Evolutionary conservation across 768 basidiomycete genomes (phyloP), one percentile per base, ranked within the genome.

Genomic region (Trametes meyenii): DNA sequence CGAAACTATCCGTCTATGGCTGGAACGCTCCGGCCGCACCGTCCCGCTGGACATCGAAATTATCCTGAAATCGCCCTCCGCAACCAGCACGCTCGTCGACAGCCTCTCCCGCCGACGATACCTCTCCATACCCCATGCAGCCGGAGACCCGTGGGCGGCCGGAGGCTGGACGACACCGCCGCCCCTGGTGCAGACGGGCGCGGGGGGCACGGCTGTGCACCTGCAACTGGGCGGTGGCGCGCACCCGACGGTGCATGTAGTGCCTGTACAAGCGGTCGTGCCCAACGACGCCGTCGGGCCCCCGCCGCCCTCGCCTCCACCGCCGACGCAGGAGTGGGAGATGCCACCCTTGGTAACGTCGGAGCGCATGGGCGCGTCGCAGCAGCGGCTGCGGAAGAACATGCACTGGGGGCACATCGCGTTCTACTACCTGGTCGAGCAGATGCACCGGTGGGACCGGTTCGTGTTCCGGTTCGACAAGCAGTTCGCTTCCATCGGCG

Each of bases 41-140:
- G 84, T 86, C 6, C 87, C 90, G 6, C 80, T 93, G 10, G 91
- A 92, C 70, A 89, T 93, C 61, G 89, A 92, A 70, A 90, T 93
- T 49, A 87, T 85, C 71, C 76, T 93, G 40, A 86, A 85, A 44
- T 61, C 62, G 8, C 46, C 62, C 33, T 46, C 59, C 14, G 29
- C 40, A 4, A 57, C 50, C 52, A 16, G 51, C 50, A 54, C 12
- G 51, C 51, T 23, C 62, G 50, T 29, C 60, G 66, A 58, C 52
- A 23, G 58, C 57, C 36, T 58, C 61, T 24, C 58, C 36, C 63
- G 61, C 38, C 21, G 52, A 11, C 55, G 63, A 13, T 53, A 59
- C 21, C 55, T 53, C 48, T 44, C 58, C n/a, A 17, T 56, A 17
- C 54, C 49, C 2, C 57, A 58, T 26, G 51, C 55, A 16, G 46